Percentiles rank a stretch among this genome's conserved stretches.
These are phyloP conservation scores for Auricularia auricula-judae DNA, from an alignment of 768 basidiomycete species.

Conservation along the genomic window DNA sequence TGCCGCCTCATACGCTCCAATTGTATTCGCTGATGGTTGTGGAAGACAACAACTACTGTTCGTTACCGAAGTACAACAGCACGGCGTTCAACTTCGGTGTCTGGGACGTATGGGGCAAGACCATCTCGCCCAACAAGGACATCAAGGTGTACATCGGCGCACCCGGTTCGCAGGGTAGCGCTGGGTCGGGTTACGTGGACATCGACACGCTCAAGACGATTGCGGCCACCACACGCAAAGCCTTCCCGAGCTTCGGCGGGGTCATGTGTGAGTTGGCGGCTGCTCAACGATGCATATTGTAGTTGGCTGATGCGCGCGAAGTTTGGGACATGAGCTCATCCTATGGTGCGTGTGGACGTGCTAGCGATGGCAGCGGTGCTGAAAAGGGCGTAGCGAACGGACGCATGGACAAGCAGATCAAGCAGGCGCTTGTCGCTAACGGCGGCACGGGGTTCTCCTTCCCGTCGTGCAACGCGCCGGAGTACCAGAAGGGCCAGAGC, in stretches of 20 bases:
- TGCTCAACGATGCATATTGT: background rate
- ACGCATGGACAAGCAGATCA: constrained; percentile 37
- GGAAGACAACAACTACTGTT: background rate
- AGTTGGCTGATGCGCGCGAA: background rate
- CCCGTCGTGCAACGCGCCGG: constrained; percentile 45
- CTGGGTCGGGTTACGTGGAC: constrained; percentile 45
- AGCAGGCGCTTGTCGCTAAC: constrained; percentile 42
- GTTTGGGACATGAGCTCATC: background rate
- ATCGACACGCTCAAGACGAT: constrained; percentile 31
- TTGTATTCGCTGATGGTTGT: background rate
- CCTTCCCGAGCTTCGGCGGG: constrained; percentile 57
- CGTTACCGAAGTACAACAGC: background rate
- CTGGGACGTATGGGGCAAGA: background rate
- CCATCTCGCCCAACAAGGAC: background rate
- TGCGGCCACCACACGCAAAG: constrained; percentile 37
- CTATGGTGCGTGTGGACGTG: background rate
- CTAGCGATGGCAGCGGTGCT: background rate
- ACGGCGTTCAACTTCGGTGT: background rate
- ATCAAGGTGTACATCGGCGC: constrained; percentile 56
- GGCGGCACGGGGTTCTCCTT: constrained; percentile 62
- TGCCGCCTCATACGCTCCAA: background rate
- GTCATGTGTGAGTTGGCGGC: constrained; percentile 25
- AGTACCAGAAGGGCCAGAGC: constrained; percentile 34
- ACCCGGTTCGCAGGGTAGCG: constrained; percentile 43
- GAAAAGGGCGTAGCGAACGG: constrained; percentile 31